Percentiles rank a stretch among this genome's conserved stretches.
Evolutionary conservation across 2,329 filamentous ascomycete species (phyloP).

Genomic region (Cercospora berteroae): DNA sequence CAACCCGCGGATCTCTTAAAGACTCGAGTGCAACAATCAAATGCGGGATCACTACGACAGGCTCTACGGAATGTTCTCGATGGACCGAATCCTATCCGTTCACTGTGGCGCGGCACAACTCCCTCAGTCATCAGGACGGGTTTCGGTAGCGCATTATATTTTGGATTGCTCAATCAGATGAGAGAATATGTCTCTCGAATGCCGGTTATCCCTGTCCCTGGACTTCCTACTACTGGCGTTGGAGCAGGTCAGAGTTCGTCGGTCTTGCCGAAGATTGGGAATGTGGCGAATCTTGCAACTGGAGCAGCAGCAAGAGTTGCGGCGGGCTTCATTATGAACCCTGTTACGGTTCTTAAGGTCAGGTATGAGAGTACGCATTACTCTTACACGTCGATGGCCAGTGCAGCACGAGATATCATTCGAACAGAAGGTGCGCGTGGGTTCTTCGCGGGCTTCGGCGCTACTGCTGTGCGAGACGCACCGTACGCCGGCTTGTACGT

Average conservation of each 20-base stretch:
- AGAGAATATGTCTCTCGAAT: conserved; percentile 44
- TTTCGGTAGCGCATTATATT: conserved; percentile 90
- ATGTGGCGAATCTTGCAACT: conserved; percentile 79
- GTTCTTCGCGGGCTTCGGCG: conserved; percentile 91
- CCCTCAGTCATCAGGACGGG: conserved; percentile 93
- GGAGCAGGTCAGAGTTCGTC: conserved; percentile 53
- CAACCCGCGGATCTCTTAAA: conserved; percentile 96
- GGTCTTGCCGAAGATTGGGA: conserved; percentile 75
- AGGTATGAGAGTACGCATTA: conserved; percentile 90
- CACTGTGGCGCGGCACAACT: conserved; percentile 88
- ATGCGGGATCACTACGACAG: conserved; percentile 61
- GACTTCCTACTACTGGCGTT: conserved; percentile 7
- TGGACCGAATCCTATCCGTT: conserved; percentile 64
- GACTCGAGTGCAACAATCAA: conserved; percentile 87
- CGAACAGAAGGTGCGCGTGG: conserved; percentile 71
- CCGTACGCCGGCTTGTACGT: conserved; percentile 96
- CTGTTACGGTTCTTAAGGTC: conserved; percentile 93
- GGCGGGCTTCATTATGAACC: conserved; percentile 90
- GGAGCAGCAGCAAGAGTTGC: conserved; percentile 81
- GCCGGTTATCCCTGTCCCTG: conserved; percentile 23
- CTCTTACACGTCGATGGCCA: conserved; percentile 71
- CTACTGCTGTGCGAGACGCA: conserved; percentile 89
- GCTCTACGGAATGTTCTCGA: conserved; percentile 69
- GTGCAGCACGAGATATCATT: conserved; percentile 73
- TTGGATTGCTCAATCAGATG: conserved; percentile 72